These are phyloP conservation scores for Globisporangium megalacanthum DNA, from an alignment of 352 stramenopile species.

Conservation along the genomic window DNA sequence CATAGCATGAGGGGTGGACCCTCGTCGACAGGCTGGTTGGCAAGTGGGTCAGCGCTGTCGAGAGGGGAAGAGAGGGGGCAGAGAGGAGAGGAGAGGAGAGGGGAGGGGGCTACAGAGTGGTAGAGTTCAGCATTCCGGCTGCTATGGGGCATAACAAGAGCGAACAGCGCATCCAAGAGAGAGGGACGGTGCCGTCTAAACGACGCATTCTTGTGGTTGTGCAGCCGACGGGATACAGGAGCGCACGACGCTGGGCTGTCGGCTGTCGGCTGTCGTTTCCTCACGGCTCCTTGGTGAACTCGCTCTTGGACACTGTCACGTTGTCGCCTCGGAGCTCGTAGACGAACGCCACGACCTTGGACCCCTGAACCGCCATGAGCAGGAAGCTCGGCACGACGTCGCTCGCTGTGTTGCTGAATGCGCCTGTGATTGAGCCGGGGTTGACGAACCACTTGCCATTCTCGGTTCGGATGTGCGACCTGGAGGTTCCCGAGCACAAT, in stretches of 20 bases:
- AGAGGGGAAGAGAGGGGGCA: no score
- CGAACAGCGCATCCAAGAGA: background rate
- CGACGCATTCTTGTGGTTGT: no score
- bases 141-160: background rate
- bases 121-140: conserved; percentile 3
- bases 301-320: conserved; percentile 87
- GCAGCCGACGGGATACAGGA: no score
- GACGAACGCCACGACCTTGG: conserved; percentile 96
- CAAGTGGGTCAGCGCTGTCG: no score
- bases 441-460: conserved; percentile 97
- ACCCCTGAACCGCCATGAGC: conserved; percentile 96
- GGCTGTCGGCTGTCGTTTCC: background rate
- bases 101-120: background rate
- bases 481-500: conserved; percentile 10
- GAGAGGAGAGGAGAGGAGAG: no score
- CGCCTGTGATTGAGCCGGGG: conserved; percentile 96
- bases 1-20: conserved; percentile 7
- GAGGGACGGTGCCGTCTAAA: no score
- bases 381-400: conserved; percentile 95
- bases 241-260: no score
- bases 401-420: conserved; percentile 80
- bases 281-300: conserved; percentile 75
- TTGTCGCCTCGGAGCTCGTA: conserved; percentile 90
- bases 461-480: conserved; percentile 87
- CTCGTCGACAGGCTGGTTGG: background rate